Evolutionary conservation across 2,329 filamentous ascomycete species (phyloP), one percentile per base, ranked within the genome.

Genomic region (Curvularia sp.): DNA sequence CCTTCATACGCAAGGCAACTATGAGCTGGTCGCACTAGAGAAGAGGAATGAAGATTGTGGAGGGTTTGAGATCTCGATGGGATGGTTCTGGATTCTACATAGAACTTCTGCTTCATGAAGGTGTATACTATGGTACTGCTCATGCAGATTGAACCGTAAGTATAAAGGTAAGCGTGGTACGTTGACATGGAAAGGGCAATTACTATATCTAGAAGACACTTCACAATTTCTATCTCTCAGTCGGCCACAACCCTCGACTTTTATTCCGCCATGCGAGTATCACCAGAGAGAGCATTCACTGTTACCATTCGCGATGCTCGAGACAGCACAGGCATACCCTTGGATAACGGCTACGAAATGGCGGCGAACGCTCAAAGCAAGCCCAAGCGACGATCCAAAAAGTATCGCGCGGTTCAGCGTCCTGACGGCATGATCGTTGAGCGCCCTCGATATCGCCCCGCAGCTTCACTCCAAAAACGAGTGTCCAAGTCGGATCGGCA

Each of bases 351-450:
- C 10, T 57, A 53, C 7, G 43, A 19, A 12, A 59, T 53, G 19
- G 50, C 45, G 21, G 48, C 59, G 32, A 54, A 48, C 3, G 13
- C 45, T 13, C 28, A 42, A 30, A 49, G 18, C 25, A 56, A 53
- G 12, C 5, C 57, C 10, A 58, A 55, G 43, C 52, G 42, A 30
- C 30, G 41, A 9, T 45, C 56, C 13, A 59, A 55, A 19, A 61
- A 56, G 27, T 62, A 65, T 47, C 58, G 60, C 15, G 57, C 57
- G 2, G 34, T 65, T 21, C 34, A 62, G 23, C 64, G 63, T 9
- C 49, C 62, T 3, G 66, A 66, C 49, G 64, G 66, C 7, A 55
- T 68, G 21, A 53, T 70, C 13, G 57, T 66, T 21, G 64, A 67
- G 9, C 45, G 50, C 30, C 67, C 64, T 23, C 61, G 50, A 13